A percentile compares a stretch with the other conserved stretches of the same genome.
phyloP scores from a whole-genome alignment of 331 rosid species.

The Spiraea crenata region DNA sequence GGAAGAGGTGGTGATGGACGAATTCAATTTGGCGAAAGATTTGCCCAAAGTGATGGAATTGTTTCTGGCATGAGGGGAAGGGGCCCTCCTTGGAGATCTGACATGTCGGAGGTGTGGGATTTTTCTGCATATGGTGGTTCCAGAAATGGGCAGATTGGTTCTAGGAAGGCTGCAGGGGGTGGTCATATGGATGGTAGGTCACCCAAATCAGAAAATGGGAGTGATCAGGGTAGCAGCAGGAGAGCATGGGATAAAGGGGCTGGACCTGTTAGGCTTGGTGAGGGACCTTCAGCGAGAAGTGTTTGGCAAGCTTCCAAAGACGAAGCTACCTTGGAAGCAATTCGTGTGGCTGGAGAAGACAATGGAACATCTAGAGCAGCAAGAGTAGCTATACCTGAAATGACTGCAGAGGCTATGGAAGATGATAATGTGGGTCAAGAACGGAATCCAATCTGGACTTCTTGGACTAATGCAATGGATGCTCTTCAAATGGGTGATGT shows the following conservation, averaged over 20 bases:
- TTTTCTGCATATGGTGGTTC: constrained; percentile 63
- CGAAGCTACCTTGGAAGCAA: constrained; percentile 97
- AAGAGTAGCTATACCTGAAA: constrained; percentile 81
- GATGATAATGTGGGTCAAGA: constrained; percentile 70
- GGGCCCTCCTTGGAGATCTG: constrained; percentile 84
- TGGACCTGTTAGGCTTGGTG: constrained; percentile 76
- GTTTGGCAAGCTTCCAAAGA: constrained; percentile 99
- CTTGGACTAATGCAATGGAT: constrained; percentile 90
- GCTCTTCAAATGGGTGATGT: constrained; percentile 85
- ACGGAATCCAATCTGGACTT: constrained; percentile 86
- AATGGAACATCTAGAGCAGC: constrained; percentile 67
- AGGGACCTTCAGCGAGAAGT: constrained; percentile 99
- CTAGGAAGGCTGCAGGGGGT: constrained; percentile 70
- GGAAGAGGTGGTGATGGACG: constrained; percentile 87
- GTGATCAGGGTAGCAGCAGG: constrained; percentile 75
- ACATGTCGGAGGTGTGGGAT: constrained; percentile 74
- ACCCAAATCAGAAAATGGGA: constrained; percentile 72
- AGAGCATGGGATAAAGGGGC: constrained; percentile 93
- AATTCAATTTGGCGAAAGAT: constrained; percentile 63
- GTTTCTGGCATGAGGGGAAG: constrained; percentile 71
- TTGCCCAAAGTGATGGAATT: constrained; percentile 70
- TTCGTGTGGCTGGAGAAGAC: constrained; percentile 95
- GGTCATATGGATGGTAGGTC: constrained; percentile 71
- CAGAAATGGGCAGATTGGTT: constrained; percentile 72
- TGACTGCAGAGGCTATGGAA: constrained; percentile 74